phyloP scores from a whole-genome alignment of 305 asterid genomes.

The Fraxinus angustifolia region DNA sequence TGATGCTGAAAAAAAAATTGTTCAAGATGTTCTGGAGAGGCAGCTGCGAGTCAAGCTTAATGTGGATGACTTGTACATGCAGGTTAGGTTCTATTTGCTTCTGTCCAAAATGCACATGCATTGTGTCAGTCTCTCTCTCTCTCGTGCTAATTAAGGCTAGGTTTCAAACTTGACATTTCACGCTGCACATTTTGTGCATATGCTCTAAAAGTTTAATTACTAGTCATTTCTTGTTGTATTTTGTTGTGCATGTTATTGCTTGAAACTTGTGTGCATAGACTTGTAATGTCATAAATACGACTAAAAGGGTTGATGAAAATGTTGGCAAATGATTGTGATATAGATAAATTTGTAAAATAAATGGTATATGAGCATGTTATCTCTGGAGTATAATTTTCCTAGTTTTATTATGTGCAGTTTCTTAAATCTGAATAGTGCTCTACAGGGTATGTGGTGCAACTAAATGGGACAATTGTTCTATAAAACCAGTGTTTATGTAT shows the following conservation, averaged over 20 bases:
- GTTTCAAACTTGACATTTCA: background rate
- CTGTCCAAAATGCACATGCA: background rate
- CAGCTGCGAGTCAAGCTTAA: slow-evolving; percentile 50
- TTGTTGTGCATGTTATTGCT: background rate
- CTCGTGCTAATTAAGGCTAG: background rate
- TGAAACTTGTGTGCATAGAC: background rate
- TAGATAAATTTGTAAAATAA: background rate
- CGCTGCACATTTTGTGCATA: background rate
- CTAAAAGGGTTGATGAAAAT: background rate
- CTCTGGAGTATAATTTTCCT: background rate
- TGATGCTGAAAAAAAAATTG: slow-evolving; percentile 63
- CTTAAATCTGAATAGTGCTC: background rate
- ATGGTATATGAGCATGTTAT: background rate
- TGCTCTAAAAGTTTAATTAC: background rate
- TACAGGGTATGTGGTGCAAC: background rate
- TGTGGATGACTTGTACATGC: slow-evolving; percentile 58
- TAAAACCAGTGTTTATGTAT: background rate
- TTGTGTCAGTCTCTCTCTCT: background rate
- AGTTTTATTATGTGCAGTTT: background rate
- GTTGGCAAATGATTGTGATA: background rate
- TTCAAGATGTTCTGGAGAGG: slow-evolving; percentile 69
- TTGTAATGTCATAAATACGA: background rate
- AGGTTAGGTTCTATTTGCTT: slow-evolving; percentile 70
- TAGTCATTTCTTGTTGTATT: background rate
- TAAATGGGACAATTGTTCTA: background rate